Percentiles rank a stretch among this genome's conserved stretches.
Conservation (phyloP, 116 monocot species). For the Trichopus zeylanicus region DNA sequence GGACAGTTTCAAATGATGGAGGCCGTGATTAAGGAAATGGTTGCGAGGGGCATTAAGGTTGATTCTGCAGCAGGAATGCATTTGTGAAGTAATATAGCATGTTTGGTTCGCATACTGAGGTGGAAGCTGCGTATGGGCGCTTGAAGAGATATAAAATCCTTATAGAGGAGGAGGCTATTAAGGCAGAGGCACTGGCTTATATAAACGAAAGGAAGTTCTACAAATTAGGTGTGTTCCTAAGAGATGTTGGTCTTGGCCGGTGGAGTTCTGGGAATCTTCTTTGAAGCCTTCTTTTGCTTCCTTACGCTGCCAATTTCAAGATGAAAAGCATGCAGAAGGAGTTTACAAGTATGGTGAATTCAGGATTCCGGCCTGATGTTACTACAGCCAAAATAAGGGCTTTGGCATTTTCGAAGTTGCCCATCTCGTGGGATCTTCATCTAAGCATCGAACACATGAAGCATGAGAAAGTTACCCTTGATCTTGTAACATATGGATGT, state of each 20-base stretch:
- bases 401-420: slow-evolving; percentile 81
- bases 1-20: slow-evolving; percentile 80
- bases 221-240: slow-evolving; percentile 62
- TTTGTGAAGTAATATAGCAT: slow-evolving; percentile 45
- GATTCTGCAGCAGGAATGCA: slow-evolving; percentile 56
- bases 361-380: slow-evolving; percentile 80
- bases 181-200: slow-evolving; percentile 55
- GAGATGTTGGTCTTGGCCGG: slow-evolving; percentile 70
- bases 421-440: slow-evolving; percentile 97
- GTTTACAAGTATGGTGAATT: slow-evolving; percentile 67
- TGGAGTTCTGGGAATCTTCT: slow-evolving; percentile 75
- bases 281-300: slow-evolving; percentile 82
- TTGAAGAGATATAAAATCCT: slow-evolving; percentile 61
- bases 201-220: slow-evolving; percentile 56
- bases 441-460: slow-evolving; percentile 80
- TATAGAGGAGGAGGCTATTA: slow-evolving; percentile 56
- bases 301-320: slow-evolving; percentile 91
- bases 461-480: slow-evolving; percentile 40
- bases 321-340: slow-evolving; percentile 95
- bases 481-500: slow-evolving; percentile 90
- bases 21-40: slow-evolving; percentile 45
- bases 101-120: slow-evolving; percentile 51
- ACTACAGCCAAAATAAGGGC: slow-evolving; percentile 79
- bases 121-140: slow-evolving; percentile 63
- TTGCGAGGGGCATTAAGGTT: slow-evolving; percentile 52